Evolutionary conservation across 495 filamentous ascomycete genomes (phyloP), one percentile per base, ranked within the genome.

Genomic region (Penicillium samsonianum): DNA sequence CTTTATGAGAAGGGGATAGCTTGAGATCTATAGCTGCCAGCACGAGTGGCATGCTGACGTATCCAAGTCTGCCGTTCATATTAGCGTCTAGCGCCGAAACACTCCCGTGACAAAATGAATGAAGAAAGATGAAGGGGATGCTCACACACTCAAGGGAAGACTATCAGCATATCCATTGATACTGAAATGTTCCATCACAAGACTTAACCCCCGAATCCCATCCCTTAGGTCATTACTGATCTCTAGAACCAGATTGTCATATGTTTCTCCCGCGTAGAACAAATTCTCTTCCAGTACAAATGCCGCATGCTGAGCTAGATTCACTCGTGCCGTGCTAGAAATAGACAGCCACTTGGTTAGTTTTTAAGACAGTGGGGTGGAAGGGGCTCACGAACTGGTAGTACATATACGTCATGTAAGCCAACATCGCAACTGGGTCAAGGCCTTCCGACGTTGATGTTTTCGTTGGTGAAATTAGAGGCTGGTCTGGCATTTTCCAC

Each of bases 391-490:
- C 75, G 61, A 68, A 81, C 78, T 77, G 70, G 53, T 80, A 82
- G 43, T 78, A 79, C 76, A 80, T 82, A 44, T 74, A 78, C 47
- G 78, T 78, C 44, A 79, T 56, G 31, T 77, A 77, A 7, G 69
- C 73, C 49, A 79, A 73, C 16, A 73, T 40, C 12, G 67, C 65
- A 20, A 76, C 67, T 6, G 74, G 71, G 30, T 78, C 71, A 48
- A 65, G 66, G 26, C 6, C 3, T 28, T 42, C 31, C 0, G 46
- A 37, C 11, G 5, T 44, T 16, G 19, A 19, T 7, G 5, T 16
- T 9, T 53, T 4, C 0, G 2, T n/a, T 9, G 43, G 20, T 42
- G 37, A 7, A 26, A 47, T 16, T 28, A 38, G 6, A 12, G 61
- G 45, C 12, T 56, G 51, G 6, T 56, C 53, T 17, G 59, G 47